These are phyloP conservation scores for Protomyces inundatus DNA, from an alignment of 1,139 yeast species.

Conservation along the genomic window DNA sequence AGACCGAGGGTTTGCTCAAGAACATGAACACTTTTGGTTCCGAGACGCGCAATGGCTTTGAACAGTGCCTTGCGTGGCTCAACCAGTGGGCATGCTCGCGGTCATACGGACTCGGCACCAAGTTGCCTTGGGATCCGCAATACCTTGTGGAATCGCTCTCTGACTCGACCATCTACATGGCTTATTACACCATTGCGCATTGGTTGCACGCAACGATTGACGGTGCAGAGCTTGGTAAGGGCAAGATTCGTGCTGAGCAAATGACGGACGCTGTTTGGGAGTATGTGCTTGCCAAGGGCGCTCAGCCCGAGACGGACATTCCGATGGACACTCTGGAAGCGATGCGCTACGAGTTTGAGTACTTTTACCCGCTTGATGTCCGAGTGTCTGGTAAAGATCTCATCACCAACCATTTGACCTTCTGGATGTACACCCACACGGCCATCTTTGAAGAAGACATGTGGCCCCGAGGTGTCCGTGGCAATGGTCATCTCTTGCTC, in stretches of 20 bases:
- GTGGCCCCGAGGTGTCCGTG: constrained; percentile 95
- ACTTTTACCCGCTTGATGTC: constrained; percentile 87
- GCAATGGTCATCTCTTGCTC: constrained; percentile 90
- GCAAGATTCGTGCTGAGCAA: constrained; percentile 71
- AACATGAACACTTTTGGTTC: constrained; percentile 72
- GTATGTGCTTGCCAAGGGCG: constrained; percentile 73
- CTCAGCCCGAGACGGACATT: constrained; percentile 49
- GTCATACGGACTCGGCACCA: constrained; percentile 93
- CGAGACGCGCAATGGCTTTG: constrained; percentile 88
- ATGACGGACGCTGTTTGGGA: constrained; percentile 94
- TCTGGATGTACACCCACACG: constrained; percentile 86
- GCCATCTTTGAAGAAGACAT: constrained; percentile 83
- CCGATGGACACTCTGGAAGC: constrained; percentile 61
- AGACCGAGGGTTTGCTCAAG: constrained; percentile 74
- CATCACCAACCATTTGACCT: constrained; percentile 94
- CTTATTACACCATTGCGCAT: constrained; percentile 87
- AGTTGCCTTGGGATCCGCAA: constrained; percentile 94
- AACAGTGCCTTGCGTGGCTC: constrained; percentile 92
- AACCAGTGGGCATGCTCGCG: constrained; percentile 98
- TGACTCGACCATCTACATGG: constrained; percentile 94
- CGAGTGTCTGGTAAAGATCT: constrained; percentile 95
- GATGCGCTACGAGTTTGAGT: constrained; percentile 89
- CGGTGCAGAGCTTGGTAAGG: constrained; percentile 69
- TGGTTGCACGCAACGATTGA: constrained; percentile 80
- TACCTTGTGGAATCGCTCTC: constrained; percentile 91